Evolutionary conservation across 352 stramenopile species (phyloP).

Genomic region (Phytophthora sansomeana): DNA sequence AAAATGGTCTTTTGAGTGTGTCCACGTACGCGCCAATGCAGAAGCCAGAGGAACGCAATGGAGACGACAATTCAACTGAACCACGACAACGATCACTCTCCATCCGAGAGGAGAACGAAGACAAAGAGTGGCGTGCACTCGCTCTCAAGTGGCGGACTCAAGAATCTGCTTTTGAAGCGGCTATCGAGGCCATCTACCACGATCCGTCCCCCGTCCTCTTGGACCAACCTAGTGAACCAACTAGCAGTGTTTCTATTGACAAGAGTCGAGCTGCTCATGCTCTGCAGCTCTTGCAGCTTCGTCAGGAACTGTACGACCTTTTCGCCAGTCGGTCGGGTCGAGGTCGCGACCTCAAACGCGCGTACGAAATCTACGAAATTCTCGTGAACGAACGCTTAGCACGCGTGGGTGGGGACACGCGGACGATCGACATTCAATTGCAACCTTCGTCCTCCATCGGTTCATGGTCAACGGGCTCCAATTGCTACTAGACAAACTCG

Average conservation of each 20-base stretch:
- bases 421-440: slow-evolving; percentile 20
- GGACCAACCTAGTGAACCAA: not conserved
- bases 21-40: slow-evolving; percentile 55
- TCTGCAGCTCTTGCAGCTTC: slow-evolving; percentile 52
- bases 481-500: not conserved
- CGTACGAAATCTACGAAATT: slow-evolving; percentile 42
- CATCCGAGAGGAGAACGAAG: slow-evolving; percentile 44
- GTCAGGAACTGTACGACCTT: slow-evolving; percentile 64
- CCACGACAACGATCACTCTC: slow-evolving; percentile 22
- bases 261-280: slow-evolving; percentile 35
- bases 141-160: slow-evolving; percentile 60
- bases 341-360: slow-evolving; percentile 42
- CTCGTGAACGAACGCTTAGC: slow-evolving; percentile 41
- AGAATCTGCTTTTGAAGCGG: slow-evolving; percentile 59
- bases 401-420: slow-evolving; percentile 25
- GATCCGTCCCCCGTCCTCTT: not conserved
- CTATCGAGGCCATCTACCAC: slow-evolving; percentile 58
- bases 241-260: not conserved
- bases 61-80: not conserved
- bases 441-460: not conserved
- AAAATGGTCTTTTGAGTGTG: slow-evolving; percentile 66
- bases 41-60: slow-evolving; percentile 1
- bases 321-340: slow-evolving; percentile 43
- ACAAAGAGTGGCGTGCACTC: slow-evolving; percentile 59
- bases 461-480: not conserved